These are phyloP conservation scores for Tetrahymena elliotti DNA, from an alignment of 73 alveolate species.

Conservation along the genomic window DNA sequence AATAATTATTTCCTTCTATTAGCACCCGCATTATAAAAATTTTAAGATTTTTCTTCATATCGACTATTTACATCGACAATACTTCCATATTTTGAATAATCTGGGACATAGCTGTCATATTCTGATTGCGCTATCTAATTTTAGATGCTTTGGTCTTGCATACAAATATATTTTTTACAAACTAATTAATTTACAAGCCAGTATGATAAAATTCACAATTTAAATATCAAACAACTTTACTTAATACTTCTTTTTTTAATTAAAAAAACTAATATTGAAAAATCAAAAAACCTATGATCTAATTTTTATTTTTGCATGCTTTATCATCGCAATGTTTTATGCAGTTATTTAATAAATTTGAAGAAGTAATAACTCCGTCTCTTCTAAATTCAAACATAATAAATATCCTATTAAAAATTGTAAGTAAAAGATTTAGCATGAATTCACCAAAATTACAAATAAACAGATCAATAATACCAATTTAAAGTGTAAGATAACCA, in stretches of 20 bases:
- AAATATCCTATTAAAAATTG: too few relatives aligned
- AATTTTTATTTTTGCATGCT: too few relatives aligned
- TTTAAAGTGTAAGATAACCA: too few relatives aligned
- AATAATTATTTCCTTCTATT: not conserved
- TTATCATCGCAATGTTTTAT: too few relatives aligned
- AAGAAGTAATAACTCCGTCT: too few relatives aligned
- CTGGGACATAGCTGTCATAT: not conserved
- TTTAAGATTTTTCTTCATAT: not conserved
- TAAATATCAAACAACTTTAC: not conserved
- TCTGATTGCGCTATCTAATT: not conserved
- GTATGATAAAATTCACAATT: not conserved
- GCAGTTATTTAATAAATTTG: too few relatives aligned
- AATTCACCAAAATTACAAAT: too few relatives aligned
- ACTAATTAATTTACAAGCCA: not conserved
- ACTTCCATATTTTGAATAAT: not conserved
- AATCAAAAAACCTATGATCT: not conserved
- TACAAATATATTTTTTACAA: not conserved
- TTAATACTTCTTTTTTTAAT: too few relatives aligned
- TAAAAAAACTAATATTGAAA: too few relatives aligned
- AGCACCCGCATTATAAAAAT: not conserved
- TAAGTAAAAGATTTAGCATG: too few relatives aligned
- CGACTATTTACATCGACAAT: not conserved
- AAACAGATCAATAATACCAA: too few relatives aligned
- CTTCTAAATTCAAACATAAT: too few relatives aligned
- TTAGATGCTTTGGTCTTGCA: not conserved